A percentile compares a stretch with the other conserved stretches of the same genome.
phyloP scores from a whole-genome alignment of 306 rosid species.

The Ormosia emarginata region DNA sequence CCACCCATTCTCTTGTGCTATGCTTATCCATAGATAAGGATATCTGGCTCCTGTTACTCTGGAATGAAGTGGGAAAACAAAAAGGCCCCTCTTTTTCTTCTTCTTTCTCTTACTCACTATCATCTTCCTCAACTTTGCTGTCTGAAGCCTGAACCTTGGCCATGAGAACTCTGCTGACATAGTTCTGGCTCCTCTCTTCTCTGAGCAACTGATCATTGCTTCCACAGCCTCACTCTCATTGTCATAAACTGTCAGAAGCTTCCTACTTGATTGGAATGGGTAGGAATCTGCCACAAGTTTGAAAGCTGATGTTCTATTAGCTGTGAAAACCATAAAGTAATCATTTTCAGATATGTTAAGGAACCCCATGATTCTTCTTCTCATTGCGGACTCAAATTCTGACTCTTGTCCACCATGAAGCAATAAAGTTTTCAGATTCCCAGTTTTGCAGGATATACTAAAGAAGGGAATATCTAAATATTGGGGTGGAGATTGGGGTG shows the following conservation, averaged over 20 bases:
- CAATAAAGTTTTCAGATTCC: slow-evolving; percentile 60
- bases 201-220: slow-evolving; percentile 53
- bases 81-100: slow-evolving; percentile 65
- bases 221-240: slow-evolving; percentile 87
- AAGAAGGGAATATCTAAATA: slow-evolving; percentile 63
- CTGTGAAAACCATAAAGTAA: slow-evolving; percentile 87
- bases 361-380: slow-evolving; percentile 61
- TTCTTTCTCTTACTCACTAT: slow-evolving; percentile 54
- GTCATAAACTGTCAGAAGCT: slow-evolving; percentile 85
- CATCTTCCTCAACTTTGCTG: slow-evolving; percentile 66
- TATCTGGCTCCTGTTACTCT: slow-evolving; percentile 85
- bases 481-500: slow-evolving; percentile 15
- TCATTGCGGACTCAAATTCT: slow-evolving; percentile 65
- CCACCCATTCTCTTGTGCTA: slow-evolving; percentile 92
- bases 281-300: slow-evolving; percentile 79
- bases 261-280: slow-evolving; percentile 51
- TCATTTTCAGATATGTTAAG: slow-evolving; percentile 68
- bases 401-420: slow-evolving; percentile 72
- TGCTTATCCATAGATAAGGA: slow-evolving; percentile 83
- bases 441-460: slow-evolving; percentile 60
- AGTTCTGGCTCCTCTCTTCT: slow-evolving; percentile 66
- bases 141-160: slow-evolving; percentile 79
- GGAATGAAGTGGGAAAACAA: slow-evolving; percentile 85
- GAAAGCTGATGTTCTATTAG: slow-evolving; percentile 87
- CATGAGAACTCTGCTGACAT: slow-evolving; percentile 86